phyloP scores from a whole-genome alignment of 805 yeast species.

The Kregervanrija pseudodelftensis region DNA sequence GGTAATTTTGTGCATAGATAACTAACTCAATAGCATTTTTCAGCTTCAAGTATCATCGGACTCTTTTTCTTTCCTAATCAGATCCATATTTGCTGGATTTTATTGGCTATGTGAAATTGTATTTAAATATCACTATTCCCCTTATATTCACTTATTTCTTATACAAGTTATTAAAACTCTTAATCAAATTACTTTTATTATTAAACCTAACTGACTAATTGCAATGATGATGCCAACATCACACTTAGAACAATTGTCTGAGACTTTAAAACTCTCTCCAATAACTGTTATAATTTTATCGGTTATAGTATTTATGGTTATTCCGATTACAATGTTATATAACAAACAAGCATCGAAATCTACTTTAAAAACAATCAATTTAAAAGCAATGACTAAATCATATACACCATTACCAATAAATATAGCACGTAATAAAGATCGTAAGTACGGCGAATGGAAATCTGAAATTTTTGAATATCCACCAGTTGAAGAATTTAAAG shows the following conservation, averaged over 20 bases:
- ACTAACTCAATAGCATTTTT: neutral
- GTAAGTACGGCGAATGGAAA: constrained; percentile 45
- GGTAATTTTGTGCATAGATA: constrained; percentile 9
- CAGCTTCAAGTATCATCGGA: neutral
- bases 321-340: neutral
- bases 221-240: constrained; percentile 5
- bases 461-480: constrained; percentile 49
- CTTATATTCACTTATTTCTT: neutral
- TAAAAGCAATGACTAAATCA: constrained; percentile 9
- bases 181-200: neutral
- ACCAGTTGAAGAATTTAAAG: constrained; percentile 36
- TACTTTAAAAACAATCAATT: neutral
- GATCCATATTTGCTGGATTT: neutral
- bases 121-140: neutral
- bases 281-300: neutral
- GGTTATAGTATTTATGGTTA: neutral
- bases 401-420: constrained; percentile 28
- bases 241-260: neutral
- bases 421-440: constrained; percentile 35
- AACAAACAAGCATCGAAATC: neutral
- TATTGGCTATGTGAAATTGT: neutral
- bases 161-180: neutral
- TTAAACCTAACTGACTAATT: neutral
- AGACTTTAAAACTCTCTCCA: neutral
- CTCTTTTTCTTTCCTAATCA: too few relatives aligned